Conservation (phyloP, 2,329 filamentous ascomycete species). For the Aspergillus transmontanensis region DNA sequence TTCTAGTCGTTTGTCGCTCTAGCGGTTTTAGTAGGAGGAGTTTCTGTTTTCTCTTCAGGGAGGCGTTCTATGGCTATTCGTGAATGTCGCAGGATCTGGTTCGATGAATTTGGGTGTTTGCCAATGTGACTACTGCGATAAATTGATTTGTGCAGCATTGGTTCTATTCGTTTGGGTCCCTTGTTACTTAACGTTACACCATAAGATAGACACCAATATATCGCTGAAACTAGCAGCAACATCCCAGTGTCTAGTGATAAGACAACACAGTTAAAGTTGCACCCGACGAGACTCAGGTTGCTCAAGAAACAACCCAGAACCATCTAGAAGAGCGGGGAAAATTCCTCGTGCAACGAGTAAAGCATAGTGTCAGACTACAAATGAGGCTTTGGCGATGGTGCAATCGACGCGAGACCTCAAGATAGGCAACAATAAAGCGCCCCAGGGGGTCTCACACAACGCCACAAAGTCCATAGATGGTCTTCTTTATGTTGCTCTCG, state of each 20-base stretch:
- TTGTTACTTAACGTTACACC: not conserved
- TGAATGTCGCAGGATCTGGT: too few relatives aligned
- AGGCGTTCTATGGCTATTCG: too few relatives aligned
- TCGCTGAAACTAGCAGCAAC: too few relatives aligned
- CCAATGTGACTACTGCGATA: too few relatives aligned
- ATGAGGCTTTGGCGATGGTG: not conserved
- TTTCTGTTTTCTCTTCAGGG: too few relatives aligned
- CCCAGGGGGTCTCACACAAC: not conserved
- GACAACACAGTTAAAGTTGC: not conserved
- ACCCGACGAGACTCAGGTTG: not conserved
- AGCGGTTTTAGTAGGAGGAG: too few relatives aligned
- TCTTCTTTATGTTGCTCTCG: not conserved
- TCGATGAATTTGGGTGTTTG: too few relatives aligned
- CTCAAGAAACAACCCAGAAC: not conserved
- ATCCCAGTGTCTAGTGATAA: not conserved
- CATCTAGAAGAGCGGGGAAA: not conserved
- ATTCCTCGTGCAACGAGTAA: not conserved
- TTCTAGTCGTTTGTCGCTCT: too few relatives aligned
- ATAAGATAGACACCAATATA: not conserved
- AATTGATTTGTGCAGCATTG: too few relatives aligned
- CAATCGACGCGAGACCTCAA: not conserved
- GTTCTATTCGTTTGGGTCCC: too few relatives aligned
- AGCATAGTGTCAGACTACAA: not conserved
- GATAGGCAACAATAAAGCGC: not conserved
- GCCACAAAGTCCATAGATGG: not conserved